phyloP scores from a whole-genome alignment of 768 basidiomycete species.

The Auriscalpium microsporum region DNA sequence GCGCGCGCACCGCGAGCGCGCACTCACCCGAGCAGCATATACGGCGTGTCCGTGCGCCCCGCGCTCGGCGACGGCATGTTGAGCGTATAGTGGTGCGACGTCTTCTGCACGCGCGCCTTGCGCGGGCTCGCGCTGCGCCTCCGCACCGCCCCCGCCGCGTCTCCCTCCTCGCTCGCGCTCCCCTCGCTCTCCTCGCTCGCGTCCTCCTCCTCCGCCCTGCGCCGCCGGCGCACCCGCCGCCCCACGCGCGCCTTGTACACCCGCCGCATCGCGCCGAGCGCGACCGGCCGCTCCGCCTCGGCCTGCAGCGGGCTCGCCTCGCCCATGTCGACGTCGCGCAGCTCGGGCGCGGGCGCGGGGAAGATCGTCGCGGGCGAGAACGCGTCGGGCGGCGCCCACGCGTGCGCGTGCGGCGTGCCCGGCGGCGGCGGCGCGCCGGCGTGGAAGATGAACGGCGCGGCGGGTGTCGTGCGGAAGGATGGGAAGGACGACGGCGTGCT shows the following conservation, averaged over 20 bases:
- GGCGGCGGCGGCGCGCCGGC: conserved; percentile 36
- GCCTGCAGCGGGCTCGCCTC: conserved; percentile 55
- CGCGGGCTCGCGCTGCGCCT: conserved; percentile 7
- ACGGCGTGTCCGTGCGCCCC: conserved; percentile 60
- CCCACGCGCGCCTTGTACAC: conserved; percentile 56
- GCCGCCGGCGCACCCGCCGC: conserved; percentile 26
- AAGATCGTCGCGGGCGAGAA: conserved; percentile 56
- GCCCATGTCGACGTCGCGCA: conserved; percentile 67
- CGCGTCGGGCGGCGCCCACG: conserved; percentile 59
- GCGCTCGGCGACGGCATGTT: conserved; percentile 60
- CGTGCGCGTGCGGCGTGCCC: conserved; percentile 33
- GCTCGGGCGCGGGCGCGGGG: conserved; percentile 47
- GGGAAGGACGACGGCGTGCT: conserved; percentile 29
- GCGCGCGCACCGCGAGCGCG: not conserved
- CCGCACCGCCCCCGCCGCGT: conserved; percentile 16
- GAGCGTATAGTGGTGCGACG: conserved; percentile 75
- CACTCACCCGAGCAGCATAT: conserved; percentile 77
- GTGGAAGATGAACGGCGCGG: conserved; percentile 64
- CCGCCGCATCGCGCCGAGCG: conserved; percentile 56
- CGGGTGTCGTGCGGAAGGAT: conserved; percentile 55
- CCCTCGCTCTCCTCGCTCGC: conserved; percentile 31
- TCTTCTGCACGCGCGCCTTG: conserved; percentile 39
- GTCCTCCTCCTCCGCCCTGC: conserved; percentile 13
- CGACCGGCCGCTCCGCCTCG: conserved; percentile 43
- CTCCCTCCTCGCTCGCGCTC: conserved; percentile 41